phyloP scores from a whole-genome alignment of 2,329 filamentous ascomycete species.

The Emergomyces africanus region DNA sequence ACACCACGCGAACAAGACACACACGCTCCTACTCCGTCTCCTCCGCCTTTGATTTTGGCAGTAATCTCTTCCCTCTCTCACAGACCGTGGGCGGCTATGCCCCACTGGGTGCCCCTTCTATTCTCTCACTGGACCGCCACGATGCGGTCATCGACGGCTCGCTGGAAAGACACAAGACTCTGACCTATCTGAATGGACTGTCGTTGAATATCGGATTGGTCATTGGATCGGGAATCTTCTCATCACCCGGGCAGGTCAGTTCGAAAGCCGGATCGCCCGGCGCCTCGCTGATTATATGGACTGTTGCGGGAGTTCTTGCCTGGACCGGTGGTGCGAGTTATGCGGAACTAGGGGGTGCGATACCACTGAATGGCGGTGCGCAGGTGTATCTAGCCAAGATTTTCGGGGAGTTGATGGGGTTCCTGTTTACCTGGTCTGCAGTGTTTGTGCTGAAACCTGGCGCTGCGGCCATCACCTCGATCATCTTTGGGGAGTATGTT shows the following conservation, averaged over 20 bases:
- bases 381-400: slow-evolving; percentile 95
- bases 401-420: slow-evolving; percentile 83
- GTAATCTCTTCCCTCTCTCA: slow-evolving; percentile 81
- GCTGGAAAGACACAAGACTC: slow-evolving; percentile 85
- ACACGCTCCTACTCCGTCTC: slow-evolving; percentile 74
- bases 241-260: slow-evolving; percentile 85
- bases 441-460: slow-evolving; percentile 91
- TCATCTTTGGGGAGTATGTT: slow-evolving; percentile 98
- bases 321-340: slow-evolving; percentile 96
- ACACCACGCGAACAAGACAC: slow-evolving; percentile 38
- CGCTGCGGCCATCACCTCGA: slow-evolving; percentile 83
- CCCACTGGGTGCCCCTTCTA: slow-evolving; percentile 65
- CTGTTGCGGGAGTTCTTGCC: slow-evolving; percentile 76
- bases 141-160: slow-evolving; percentile 58
- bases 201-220: slow-evolving; percentile 86
- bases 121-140: slow-evolving; percentile 38
- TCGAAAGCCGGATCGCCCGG: slow-evolving; percentile 82
- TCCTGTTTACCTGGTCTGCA: slow-evolving; percentile 93
- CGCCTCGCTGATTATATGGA: slow-evolving; percentile 82
- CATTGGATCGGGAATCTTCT: slow-evolving; percentile 94
- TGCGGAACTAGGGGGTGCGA: slow-evolving; percentile 88
- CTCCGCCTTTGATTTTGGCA: slow-evolving; percentile 91
- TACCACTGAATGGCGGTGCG: slow-evolving; percentile 85
- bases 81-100: slow-evolving; percentile 72
- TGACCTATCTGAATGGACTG: slow-evolving; percentile 89